phyloP scores from a whole-genome alignment of 352 stramenopile species.

The Globisporangium cederbergense region DNA sequence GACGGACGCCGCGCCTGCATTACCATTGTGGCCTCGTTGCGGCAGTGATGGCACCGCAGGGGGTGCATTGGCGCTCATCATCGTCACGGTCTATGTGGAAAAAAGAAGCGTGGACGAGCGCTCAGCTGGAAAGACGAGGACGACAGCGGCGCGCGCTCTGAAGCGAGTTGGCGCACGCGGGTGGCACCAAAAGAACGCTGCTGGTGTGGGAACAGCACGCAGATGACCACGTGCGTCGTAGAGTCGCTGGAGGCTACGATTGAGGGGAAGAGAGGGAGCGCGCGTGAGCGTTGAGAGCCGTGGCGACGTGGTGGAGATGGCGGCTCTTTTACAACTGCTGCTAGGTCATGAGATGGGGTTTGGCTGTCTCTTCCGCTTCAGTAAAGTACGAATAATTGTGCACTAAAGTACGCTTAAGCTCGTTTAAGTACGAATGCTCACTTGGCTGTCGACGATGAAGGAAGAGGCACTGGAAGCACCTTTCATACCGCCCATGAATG shows the following conservation, averaged over 20 bases:
- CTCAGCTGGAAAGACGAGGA: neutral
- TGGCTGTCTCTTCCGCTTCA: conserved; percentile 1
- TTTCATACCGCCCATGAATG: too few species aligned
- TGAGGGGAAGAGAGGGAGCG: neutral
- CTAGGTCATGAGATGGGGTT: conserved; percentile 3
- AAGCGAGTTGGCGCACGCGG: neutral
- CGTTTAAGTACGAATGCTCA: neutral
- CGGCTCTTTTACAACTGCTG: neutral
- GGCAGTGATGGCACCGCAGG: neutral
- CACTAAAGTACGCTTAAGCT: neutral
- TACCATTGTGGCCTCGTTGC: neutral
- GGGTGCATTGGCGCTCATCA: neutral
- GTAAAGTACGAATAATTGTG: neutral
- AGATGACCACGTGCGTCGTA: neutral
- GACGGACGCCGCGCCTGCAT: neutral
- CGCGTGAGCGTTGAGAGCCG: neutral
- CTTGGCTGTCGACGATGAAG: neutral
- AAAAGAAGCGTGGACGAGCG: neutral
- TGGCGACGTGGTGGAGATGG: neutral
- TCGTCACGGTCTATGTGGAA: neutral
- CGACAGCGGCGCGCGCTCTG: neutral
- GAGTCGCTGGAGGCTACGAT: neutral
- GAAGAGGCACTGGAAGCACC: too few species aligned
- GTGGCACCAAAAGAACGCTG: neutral
- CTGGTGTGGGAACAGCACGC: neutral